Percentiles rank a stretch among this genome's conserved stretches.
Evolutionary conservation across 1,284 basidiomycete species (phyloP).

Genomic region (Xerocomus nothofagi): DNA sequence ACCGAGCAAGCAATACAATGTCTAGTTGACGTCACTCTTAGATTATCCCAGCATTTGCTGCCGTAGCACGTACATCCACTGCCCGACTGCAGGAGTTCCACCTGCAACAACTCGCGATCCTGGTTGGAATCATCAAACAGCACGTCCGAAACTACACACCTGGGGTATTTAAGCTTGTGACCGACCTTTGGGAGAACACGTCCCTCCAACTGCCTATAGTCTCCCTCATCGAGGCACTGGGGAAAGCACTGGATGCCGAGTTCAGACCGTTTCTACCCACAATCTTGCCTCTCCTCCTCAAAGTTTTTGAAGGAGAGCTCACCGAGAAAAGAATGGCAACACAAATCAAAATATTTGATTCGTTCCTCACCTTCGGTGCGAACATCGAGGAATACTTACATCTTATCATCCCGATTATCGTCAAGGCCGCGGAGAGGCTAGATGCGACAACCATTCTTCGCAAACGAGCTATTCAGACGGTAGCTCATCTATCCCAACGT

Average conservation of each 20-base stretch:
- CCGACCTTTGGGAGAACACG: conserved; percentile 87
- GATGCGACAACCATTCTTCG: conserved; percentile 79
- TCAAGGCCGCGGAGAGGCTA: conserved; percentile 86
- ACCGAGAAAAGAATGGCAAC: conserved; percentile 77
- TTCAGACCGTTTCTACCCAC: conserved; percentile 98
- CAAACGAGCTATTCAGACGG: conserved; percentile 88
- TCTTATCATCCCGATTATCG: conserved; percentile 93
- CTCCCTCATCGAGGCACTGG: conserved; percentile 92
- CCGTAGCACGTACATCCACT: conserved; percentile 82
- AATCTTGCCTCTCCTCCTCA: conserved; percentile 88
- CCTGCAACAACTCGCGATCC: conserved; percentile 93
- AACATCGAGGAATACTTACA: conserved; percentile 99
- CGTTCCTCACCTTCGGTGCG: conserved; percentile 92
- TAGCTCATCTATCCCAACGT: conserved; percentile 87
- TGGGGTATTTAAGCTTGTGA: conserved; percentile 80
- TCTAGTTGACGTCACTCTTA: conserved; percentile 36
- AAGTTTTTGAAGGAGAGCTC: conserved; percentile 86
- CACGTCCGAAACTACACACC: conserved; percentile 92
- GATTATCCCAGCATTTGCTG: conserved; percentile 96
- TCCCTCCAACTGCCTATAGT: conserved; percentile 92
- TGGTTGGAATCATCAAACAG: conserved; percentile 97
- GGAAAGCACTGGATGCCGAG: conserved; percentile 93
- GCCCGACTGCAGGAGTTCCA: conserved; percentile 92
- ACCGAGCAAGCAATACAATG: background rate
- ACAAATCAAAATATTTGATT: conserved; percentile 91